Evolutionary conservation across 2,329 filamentous ascomycete genomes (phyloP).

Genomic region (Dactylonectria estremocensis): DNA sequence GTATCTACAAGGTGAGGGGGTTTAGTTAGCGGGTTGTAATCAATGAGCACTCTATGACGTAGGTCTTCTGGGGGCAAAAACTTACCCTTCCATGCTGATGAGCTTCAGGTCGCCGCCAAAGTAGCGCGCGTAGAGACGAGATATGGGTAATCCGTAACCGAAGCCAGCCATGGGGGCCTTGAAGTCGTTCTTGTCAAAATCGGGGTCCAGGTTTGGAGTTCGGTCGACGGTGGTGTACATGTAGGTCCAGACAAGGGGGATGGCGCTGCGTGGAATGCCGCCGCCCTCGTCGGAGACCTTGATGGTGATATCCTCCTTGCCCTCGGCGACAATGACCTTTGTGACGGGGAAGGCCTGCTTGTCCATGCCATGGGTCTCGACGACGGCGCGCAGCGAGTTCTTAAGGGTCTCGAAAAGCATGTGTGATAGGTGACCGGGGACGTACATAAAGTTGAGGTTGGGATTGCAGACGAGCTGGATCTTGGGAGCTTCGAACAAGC

Average conservation of each 20-base stretch:
- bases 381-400: constrained; percentile 96
- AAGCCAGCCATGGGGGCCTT: constrained; percentile 99
- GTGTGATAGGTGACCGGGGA: constrained; percentile 97
- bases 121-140: constrained; percentile 93
- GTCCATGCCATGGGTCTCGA: constrained; percentile 94
- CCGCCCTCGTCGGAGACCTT: constrained; percentile 98
- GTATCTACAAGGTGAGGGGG: constrained; percentile 73
- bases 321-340: constrained; percentile 97
- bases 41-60: constrained; percentile 5
- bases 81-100: constrained; percentile 99
- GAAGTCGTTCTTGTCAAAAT: constrained; percentile 99
- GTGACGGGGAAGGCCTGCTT: constrained; percentile 97
- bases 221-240: constrained; percentile 99
- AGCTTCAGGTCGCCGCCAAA: constrained; percentile 97
- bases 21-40: constrained; percentile 28
- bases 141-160: constrained; percentile 97
- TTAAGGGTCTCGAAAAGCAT: constrained; percentile 99
- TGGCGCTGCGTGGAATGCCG: constrained; percentile 92
- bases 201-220: constrained; percentile 93
- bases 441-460: constrained; percentile 98
- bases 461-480: constrained; percentile 97
- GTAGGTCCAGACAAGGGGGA: constrained; percentile 99
- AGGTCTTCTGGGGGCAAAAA: constrained; percentile 32
- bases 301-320: constrained; percentile 98
- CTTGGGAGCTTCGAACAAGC: constrained; percentile 95